phyloP scores from a whole-genome alignment of 257 asterid species.

The Petunia secreta region DNA sequence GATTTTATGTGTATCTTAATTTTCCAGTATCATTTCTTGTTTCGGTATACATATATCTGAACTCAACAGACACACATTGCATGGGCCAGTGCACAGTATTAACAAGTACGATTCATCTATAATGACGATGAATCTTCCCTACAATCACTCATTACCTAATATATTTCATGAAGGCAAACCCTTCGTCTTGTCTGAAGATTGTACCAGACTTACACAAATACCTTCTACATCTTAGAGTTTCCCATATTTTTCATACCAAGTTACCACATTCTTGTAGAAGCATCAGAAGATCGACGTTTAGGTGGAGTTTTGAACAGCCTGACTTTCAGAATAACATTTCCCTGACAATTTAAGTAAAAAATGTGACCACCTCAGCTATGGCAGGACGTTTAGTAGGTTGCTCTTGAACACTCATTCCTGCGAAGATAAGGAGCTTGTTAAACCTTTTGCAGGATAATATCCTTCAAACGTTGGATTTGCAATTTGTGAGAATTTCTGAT shows the following conservation, averaged over 20 bases:
- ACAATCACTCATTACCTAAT: no score
- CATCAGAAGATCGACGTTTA: conserved; percentile 53
- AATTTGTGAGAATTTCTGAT: conserved; percentile 62
- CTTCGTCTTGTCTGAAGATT: no score
- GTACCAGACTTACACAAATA: no score
- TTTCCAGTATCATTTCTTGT: neutral
- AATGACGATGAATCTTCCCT: neutral
- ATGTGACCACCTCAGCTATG: conserved; percentile 84
- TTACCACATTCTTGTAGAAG: conserved; percentile 40
- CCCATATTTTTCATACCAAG: no score
- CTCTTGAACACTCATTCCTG: conserved; percentile 87
- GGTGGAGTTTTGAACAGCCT: conserved; percentile 42
- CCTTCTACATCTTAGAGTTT: neutral
- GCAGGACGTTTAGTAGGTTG: conserved; percentile 68
- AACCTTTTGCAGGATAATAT: conserved; percentile 68
- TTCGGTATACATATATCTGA: neutral
- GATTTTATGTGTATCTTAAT: neutral
- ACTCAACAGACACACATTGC: neutral
- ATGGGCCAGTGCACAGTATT: no score
- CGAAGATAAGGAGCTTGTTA: conserved; percentile 82
- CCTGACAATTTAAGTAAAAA: conserved; percentile 70
- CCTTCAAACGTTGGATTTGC: conserved; percentile 84
- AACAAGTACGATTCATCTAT: neutral
- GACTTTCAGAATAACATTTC: conserved; percentile 51
- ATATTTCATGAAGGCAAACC: no score